phyloP scores from a whole-genome alignment of 257 asterid species.

The Nicotiana paniculata region DNA sequence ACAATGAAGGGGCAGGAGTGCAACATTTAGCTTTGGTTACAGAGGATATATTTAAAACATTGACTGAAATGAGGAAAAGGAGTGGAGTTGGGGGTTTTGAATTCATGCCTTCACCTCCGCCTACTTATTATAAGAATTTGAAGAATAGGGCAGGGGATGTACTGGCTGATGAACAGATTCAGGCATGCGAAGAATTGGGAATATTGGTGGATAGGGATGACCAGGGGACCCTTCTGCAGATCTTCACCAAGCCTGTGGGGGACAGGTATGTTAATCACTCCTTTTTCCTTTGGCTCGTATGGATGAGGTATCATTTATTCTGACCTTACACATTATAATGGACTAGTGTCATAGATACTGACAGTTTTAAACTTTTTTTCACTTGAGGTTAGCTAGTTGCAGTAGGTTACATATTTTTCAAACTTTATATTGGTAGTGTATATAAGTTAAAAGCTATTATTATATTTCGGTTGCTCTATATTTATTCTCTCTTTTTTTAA shows the following conservation, averaged over 20 bases:
- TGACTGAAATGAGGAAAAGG: conserved; percentile 89
- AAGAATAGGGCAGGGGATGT: conserved; percentile 72
- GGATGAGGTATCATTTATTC: background rate
- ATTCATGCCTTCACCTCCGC: conserved; percentile 90
- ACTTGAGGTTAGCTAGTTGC: background rate
- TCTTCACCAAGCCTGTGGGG: conserved; percentile 92
- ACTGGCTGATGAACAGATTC: conserved; percentile 63
- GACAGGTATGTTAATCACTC: conserved; percentile 51
- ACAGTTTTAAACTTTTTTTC: background rate
- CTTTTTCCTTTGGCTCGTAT: background rate
- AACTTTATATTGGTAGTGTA: background rate
- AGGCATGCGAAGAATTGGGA: conserved; percentile 85
- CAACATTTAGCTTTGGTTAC: conserved; percentile 84
- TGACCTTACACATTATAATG: too few species aligned
- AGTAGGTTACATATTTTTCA: background rate
- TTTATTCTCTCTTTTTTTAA: background rate
- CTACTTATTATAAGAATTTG: conserved; percentile 66
- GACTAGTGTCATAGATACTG: background rate
- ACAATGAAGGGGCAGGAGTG: conserved; percentile 87
- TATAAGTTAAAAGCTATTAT: background rate
- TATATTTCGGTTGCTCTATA: background rate
- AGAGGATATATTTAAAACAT: conserved; percentile 70
- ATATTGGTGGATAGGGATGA: conserved; percentile 94
- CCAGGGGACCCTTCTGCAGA: conserved; percentile 95
- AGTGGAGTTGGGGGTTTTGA: conserved; percentile 84